Evolutionary conservation across 2,329 filamentous ascomycete genomes (phyloP), one percentile per base, ranked within the genome.

Genomic region (Penicillium olsonii): DNA sequence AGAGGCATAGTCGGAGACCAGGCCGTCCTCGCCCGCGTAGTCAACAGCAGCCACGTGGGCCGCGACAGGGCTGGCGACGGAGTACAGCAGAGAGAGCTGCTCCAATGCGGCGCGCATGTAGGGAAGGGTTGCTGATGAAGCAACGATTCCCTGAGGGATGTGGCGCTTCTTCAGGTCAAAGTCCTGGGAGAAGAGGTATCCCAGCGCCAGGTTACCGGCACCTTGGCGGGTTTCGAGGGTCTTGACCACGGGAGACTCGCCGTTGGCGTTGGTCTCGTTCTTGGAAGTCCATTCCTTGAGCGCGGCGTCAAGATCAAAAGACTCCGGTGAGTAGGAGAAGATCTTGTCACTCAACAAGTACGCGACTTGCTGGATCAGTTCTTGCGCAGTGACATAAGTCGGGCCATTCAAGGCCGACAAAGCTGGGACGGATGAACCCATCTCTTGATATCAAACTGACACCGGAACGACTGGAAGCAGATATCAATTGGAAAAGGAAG

Each of bases 101-200:
- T 97, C 92, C 41, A 99, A 80, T 22, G 89, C 83, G n/a, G 85
- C 78, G 35, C 91, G 88, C 65, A 99, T 81, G 67, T 88, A 87
- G 52, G 84, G 83, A 58, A 99, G 78, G 57, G 87, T 92, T 38
- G 89, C 85, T 0, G 91, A 92, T 2, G 91, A 90, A 9, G 91
- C 92, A 56, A 99, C 75, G 56, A 99, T 85, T 14, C 90, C 86
- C 79, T 99, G 94, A 2, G 94, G 92, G 50, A 96, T 85, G 68
- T 94, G 85, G 60, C 92, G 85, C 80, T 94, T 96, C 77, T 83
- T 84, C 64, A 96, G 74, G 70, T 97, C 92, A 66, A 96, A 96
- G 74, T 99, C 94, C 65, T 90, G 90, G 53, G 92, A 96, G 80
- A 97, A 99, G 70, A 97, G 89, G 75, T 99, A 99, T 49, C 94